Conservation (phyloP, 2,329 filamentous ascomycete species). For the Penicillium sumatraense region DNA sequence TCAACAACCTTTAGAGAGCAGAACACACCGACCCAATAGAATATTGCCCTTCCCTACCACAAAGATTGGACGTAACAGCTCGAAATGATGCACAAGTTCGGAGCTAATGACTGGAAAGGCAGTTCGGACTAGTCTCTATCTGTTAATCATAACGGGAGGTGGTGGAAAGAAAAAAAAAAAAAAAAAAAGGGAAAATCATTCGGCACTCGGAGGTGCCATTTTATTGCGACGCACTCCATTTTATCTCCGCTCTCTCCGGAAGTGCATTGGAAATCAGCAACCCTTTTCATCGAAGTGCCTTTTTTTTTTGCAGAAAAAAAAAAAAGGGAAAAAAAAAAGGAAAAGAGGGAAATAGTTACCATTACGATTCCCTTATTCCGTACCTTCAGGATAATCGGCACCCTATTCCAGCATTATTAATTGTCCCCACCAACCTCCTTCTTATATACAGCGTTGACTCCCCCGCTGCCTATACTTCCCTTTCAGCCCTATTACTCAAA, state of each 20-base stretch:
- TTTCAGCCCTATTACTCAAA: constrained; percentile 25
- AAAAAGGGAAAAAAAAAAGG: constrained; percentile 1
- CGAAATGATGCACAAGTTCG: background rate
- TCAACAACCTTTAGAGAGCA: background rate
- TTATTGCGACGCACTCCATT: constrained; percentile 34
- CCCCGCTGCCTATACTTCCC: constrained; percentile 18
- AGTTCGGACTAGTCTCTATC: background rate
- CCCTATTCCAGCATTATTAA: constrained; percentile 11
- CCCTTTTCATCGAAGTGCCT: constrained; percentile 3
- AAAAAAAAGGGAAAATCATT: background rate
- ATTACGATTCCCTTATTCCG: background rate
- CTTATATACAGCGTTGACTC: constrained; percentile 18
- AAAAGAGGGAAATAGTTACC: background rate
- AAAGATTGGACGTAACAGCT: background rate
- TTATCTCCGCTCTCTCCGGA: constrained; percentile 37
- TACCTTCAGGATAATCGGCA: background rate
- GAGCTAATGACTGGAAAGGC: background rate
- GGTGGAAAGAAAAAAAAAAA: background rate
- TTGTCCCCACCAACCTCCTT: constrained; percentile 4
- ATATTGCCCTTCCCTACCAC: constrained; percentile 1
- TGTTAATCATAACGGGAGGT: background rate
- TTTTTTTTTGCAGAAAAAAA: background rate
- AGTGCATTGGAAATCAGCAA: constrained; percentile 27
- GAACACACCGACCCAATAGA: constrained; percentile 1
- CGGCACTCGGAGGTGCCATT: background rate